Conservation (phyloP, 1,284 basidiomycete genomes). For the Boletus mariae region DNA sequence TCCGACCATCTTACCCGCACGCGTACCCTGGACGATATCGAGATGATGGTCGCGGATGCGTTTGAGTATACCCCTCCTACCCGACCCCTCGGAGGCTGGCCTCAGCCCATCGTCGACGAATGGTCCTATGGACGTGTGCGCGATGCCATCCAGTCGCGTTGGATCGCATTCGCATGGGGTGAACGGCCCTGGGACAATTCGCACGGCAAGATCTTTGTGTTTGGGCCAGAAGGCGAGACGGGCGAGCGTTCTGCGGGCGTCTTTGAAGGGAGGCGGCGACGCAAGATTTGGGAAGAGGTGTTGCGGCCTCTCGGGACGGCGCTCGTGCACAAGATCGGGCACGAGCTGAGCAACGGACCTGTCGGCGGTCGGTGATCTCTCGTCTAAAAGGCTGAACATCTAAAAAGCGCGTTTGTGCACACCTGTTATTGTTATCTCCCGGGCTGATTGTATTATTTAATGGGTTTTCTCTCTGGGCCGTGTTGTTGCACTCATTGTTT, state of each 20-base stretch:
- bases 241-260: slow-evolving; percentile 43
- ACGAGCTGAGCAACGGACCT: slow-evolving; percentile 69
- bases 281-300: slow-evolving; percentile 56
- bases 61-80: slow-evolving; percentile 14
- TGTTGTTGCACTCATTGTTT: not conserved
- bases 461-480: slow-evolving; percentile 2
- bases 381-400: not conserved
- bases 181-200: slow-evolving; percentile 62
- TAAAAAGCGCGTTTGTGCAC: slow-evolving; percentile 14
- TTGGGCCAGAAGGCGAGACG: slow-evolving; percentile 51
- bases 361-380: slow-evolving; percentile 20
- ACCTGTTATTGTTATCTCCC: not conserved
- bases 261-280: slow-evolving; percentile 43
- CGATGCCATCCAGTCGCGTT: slow-evolving; percentile 63
- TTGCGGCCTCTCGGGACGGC: slow-evolving; percentile 62
- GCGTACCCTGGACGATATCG: slow-evolving; percentile 27
- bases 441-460: slow-evolving; percentile 7
- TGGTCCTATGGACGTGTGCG: slow-evolving; percentile 62
- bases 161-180: slow-evolving; percentile 71
- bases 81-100: slow-evolving; percentile 42
- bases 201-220: slow-evolving; percentile 63
- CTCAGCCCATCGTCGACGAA: slow-evolving; percentile 53
- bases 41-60: slow-evolving; percentile 27
- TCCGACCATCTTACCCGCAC: slow-evolving; percentile 28
- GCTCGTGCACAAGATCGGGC: slow-evolving; percentile 66